Conservation (phyloP, 352 stramenopile genomes). For the Thraustochytrium sp. region DNA sequence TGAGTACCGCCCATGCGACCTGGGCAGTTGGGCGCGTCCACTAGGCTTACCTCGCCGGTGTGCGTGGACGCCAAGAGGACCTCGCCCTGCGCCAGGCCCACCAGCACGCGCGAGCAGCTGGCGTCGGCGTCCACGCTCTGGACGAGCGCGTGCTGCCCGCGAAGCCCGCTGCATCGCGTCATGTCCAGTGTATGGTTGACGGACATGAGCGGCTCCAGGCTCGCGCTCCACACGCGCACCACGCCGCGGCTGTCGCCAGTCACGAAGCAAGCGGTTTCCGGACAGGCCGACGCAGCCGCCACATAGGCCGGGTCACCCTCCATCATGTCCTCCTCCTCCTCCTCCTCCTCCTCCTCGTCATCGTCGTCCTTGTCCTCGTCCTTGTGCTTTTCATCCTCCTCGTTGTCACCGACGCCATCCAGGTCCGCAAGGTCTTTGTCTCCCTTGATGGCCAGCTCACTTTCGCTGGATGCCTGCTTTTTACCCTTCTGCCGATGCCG, state of each 20-base stretch:
- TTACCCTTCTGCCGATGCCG: too few relatives aligned
- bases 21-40: not conserved
- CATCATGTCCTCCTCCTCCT: too few relatives aligned
- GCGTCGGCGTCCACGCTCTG: not conserved
- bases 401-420: too few relatives aligned
- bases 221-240: not conserved
- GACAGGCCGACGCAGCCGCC: not conserved
- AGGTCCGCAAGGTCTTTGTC: too few relatives aligned
- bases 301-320: not conserved
- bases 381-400: too few relatives aligned
- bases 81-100: not conserved
- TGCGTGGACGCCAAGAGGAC: not conserved
- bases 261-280: not conserved
- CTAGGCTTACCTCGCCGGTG: not conserved
- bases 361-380: too few relatives aligned
- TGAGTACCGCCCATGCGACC: not conserved
- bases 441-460: too few relatives aligned
- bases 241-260: not conserved
- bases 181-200: not conserved
- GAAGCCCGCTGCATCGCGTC: not conserved
- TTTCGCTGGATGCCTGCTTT: too few relatives aligned
- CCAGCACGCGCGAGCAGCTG: not conserved
- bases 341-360: too few relatives aligned
- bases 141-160: not conserved
- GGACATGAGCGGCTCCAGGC: not conserved